phyloP scores from a whole-genome alignment of 257 asterid genomes.

The Nicotiana otophora region DNA sequence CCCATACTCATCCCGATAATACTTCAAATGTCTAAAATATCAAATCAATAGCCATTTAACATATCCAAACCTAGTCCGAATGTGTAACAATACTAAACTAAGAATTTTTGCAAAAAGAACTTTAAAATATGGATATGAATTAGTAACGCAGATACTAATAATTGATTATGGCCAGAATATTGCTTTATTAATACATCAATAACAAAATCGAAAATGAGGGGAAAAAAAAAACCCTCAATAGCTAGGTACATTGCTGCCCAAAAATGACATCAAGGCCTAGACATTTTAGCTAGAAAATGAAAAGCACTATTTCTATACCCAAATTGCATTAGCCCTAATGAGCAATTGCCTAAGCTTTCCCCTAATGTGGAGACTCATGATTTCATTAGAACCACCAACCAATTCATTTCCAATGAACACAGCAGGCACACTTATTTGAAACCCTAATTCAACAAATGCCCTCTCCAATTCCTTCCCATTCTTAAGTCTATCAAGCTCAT shows the following conservation, averaged over 20 bases:
- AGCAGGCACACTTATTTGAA: background rate
- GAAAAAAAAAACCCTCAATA: background rate
- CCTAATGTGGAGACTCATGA: constrained; percentile 5
- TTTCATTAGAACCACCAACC: constrained; percentile 9
- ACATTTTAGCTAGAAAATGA: no score
- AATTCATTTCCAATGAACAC: no score
- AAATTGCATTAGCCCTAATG: background rate
- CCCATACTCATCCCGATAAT: no score
- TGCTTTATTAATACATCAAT: background rate
- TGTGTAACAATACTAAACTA: no score
- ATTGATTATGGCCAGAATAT: background rate
- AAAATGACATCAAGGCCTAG: background rate
- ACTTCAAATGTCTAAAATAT: no score
- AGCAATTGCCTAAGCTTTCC: constrained; percentile 3
- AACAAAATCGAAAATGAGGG: background rate
- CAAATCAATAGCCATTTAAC: no score
- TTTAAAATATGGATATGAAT: background rate
- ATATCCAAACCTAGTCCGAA: no score
- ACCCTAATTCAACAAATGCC: background rate
- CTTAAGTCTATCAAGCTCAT: background rate
- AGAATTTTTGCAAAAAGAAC: background rate
- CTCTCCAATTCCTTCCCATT: constrained; percentile 6
- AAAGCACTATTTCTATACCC: background rate
- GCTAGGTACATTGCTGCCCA: background rate
- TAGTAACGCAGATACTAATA: background rate